phyloP scores from a whole-genome alignment of 306 rosid species.

The Coriaria nepalensis region DNA sequence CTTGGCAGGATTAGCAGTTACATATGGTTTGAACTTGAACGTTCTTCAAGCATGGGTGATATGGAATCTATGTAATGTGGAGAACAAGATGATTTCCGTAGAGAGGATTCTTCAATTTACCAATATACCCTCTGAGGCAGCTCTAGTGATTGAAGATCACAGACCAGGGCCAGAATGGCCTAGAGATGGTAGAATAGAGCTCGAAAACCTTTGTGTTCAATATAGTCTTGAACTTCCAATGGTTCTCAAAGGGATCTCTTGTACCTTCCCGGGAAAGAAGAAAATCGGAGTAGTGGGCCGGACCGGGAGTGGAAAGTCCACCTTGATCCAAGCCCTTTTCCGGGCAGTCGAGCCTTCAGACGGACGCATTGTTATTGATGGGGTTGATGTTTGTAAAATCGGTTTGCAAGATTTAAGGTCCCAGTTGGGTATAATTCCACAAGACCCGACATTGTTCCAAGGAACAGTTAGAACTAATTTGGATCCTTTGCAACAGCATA shows the following conservation, averaged over 20 bases:
- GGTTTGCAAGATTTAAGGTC: constrained; percentile 76
- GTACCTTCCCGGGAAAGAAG: constrained; percentile 49
- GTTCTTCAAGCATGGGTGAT: constrained; percentile 87
- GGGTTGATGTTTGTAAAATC: constrained; percentile 41
- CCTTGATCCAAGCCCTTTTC: constrained; percentile 72
- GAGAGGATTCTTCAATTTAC: constrained; percentile 75
- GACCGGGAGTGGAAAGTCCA: constrained; percentile 84
- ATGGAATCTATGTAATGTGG: constrained; percentile 87
- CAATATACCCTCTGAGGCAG: constrained; percentile 56
- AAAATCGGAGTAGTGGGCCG: constrained; percentile 72
- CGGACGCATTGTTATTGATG: constrained; percentile 50
- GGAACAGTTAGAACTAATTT: constrained; percentile 60
- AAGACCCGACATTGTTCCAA: constrained; percentile 59
- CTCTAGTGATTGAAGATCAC: constrained; percentile 30
- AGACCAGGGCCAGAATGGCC: constrained; percentile 75
- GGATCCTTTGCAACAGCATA: constrained; percentile 55
- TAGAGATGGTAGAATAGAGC: constrained; percentile 45
- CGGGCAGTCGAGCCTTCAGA: constrained; percentile 54
- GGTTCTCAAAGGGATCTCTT: constrained; percentile 66
- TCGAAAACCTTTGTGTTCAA: constrained; percentile 42
- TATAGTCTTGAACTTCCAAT: constrained; percentile 52
- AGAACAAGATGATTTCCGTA: constrained; percentile 84
- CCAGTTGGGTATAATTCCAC: constrained; percentile 61
- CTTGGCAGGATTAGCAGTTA: constrained; percentile 72
- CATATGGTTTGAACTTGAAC: constrained; percentile 63